Evolutionary conservation across 495 filamentous ascomycete genomes (phyloP), one percentile per base, ranked within the genome.

Genomic region (Penicillium fimorum): DNA sequence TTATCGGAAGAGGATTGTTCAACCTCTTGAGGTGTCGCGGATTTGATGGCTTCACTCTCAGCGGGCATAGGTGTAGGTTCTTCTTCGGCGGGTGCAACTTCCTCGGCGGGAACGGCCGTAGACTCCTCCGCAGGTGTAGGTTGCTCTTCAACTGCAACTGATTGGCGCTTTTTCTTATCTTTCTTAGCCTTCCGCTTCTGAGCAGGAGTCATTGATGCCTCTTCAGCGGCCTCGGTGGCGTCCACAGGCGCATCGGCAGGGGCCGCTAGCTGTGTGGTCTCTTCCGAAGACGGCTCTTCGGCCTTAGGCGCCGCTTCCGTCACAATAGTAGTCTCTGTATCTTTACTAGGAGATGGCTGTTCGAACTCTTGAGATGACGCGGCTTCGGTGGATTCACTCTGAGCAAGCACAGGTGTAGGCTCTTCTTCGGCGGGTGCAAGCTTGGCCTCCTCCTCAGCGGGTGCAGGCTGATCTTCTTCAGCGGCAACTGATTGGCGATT

Each of bases 161-260:
- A 53, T 41, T 56, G 50, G 12, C 50, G 55, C 50, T 65, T 51
- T 50, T 64, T 66, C 35, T 67, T 60, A 22, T 61, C 55, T 25
- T 54, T 54, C 43, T 54, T 54, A 15, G 52, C 52, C 42, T 54
- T 54, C 5, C 30, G 42, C 24, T 47, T 54, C 11, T 54, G 52
- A 18, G 52, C 52, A 37, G 52, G 29, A 20, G 52, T 54, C 52
- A 54, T 54, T 3, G 3, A 24, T 8, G 20, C 32, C 12, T 46
- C 42, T 29, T 40, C 52, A 20, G 42, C 42, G 4, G 29, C 22
- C 42, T 54, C 42, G 11, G n/a, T 35, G 6, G 41, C 42, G 5
- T 38, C 32, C 9, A 22, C 32, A n/a, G 53, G 35, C 5, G 17
- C 5, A 43, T 46, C 53, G 11, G 56, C n/a, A 38, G 32, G 24